Percentiles rank a stretch among this genome's conserved stretches.
These are phyloP conservation scores for Skeletonema grethae DNA, from an alignment of 108 stramenopile species.

Conservation along the genomic window DNA sequence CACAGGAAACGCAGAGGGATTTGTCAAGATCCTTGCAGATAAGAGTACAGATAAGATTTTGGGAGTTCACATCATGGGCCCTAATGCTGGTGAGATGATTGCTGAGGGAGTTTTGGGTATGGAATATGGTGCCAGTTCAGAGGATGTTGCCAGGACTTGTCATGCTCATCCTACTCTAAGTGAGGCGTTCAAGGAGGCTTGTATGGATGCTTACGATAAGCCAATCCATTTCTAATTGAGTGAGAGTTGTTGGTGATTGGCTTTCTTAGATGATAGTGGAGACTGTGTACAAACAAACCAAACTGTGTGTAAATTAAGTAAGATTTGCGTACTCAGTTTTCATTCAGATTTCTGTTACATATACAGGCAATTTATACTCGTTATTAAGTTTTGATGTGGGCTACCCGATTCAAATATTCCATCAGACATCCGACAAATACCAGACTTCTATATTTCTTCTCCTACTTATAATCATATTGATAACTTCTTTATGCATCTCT, in stretches of 20 bases:
- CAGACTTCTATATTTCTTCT: too few relatives aligned
- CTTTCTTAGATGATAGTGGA: background rate
- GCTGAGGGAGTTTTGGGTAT: constrained; percentile 99
- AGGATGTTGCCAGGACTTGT: constrained; percentile 99
- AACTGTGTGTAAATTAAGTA: background rate
- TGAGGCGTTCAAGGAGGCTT: constrained; percentile 99
- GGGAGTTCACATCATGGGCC: constrained; percentile 98
- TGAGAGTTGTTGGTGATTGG: too few relatives aligned
- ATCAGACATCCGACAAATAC: too few relatives aligned
- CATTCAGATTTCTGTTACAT: too few relatives aligned
- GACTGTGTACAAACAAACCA: background rate
- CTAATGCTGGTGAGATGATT: constrained; percentile 99
- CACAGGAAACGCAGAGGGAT: constrained; percentile 93
- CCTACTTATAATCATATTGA: too few relatives aligned
- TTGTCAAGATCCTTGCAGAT: constrained; percentile 98
- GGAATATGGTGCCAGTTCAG: constrained; percentile 99
- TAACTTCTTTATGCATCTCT: too few relatives aligned
- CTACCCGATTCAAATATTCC: too few relatives aligned
- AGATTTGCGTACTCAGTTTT: background rate
- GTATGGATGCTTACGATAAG: constrained; percentile 98
- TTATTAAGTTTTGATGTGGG: too few relatives aligned
- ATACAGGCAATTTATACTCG: too few relatives aligned
- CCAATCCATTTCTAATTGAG: constrained; percentile 95
- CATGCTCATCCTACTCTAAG: constrained; percentile 99
- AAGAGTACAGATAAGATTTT: constrained; percentile 96